Percentiles rank a stretch among this genome's conserved stretches.
phyloP scores from a whole-genome alignment of 2,329 filamentous ascomycete species.

The Colletotrichum cuscutae region DNA sequence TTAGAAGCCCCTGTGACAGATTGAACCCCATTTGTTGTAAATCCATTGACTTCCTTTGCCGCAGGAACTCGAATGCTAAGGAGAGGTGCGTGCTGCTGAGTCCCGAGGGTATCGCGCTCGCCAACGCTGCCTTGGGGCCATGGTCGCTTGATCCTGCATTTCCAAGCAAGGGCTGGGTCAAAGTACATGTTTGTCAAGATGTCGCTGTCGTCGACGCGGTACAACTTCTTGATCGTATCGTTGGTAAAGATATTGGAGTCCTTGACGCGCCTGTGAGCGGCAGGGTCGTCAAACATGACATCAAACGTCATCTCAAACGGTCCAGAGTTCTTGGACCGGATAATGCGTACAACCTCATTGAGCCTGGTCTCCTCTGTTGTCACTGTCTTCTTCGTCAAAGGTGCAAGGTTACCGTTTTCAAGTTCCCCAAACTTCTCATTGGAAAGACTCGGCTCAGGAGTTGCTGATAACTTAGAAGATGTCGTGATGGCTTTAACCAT shows the following conservation, averaged over 20 bases:
- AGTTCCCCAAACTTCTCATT: not conserved
- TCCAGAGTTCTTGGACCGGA: slow-evolving; percentile 62
- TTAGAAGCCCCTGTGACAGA: no score
- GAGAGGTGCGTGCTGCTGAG: slow-evolving; percentile 50
- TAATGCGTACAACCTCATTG: slow-evolving; percentile 50
- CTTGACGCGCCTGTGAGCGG: slow-evolving; percentile 49
- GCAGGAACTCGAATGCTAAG: slow-evolving; percentile 40
- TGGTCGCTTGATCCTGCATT: slow-evolving; percentile 52
- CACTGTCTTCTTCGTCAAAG: not conserved
- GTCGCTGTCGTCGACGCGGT: slow-evolving; percentile 41
- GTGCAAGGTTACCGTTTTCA: not conserved
- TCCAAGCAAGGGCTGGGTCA: slow-evolving; percentile 58
- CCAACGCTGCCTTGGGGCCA: slow-evolving; percentile 48
- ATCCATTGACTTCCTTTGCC: not conserved
- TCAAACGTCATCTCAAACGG: slow-evolving; percentile 64
- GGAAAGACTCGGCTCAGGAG: not conserved
- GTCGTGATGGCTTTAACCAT: no score
- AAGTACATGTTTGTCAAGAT: slow-evolving; percentile 53
- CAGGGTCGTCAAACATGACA: slow-evolving; percentile 54
- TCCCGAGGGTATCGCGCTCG: slow-evolving; percentile 50
- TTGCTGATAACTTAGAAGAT: not conserved
- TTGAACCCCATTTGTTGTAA: not conserved
- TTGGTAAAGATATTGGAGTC: slow-evolving; percentile 47
- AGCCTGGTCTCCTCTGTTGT: slow-evolving; percentile 3
- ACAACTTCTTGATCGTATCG: slow-evolving; percentile 46